Evolutionary conservation across 371 early-diverging fungal genomes (phyloP), one percentile per base, ranked within the genome.

Genomic region (Batkoa obscura): DNA sequence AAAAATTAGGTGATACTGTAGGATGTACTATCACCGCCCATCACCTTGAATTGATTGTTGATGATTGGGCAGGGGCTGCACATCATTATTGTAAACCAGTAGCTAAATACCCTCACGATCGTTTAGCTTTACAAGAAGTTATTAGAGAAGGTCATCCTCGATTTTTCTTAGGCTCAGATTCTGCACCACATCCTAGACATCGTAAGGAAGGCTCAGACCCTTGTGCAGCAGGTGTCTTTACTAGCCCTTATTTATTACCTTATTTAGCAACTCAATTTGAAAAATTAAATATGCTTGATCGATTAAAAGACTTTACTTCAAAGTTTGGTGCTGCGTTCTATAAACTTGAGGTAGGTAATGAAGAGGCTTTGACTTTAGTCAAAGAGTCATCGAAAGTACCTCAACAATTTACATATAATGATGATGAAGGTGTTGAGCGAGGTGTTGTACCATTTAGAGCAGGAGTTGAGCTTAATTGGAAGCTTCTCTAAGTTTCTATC

Each of bases 31-130:
- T 97, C 65, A 97, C 96, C 2, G 83, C 90, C 0, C 97, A 97
- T 68, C 95, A 97, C 61, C 67, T 97, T 58, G 72, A 81, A 51
- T 68, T 97, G 9, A 75, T 84, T 38, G 87, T 94, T 1, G 94
- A 97, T 65, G 94, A 94, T 69, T 95, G 95, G 95, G 94, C 93
- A 23, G 91, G 91, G 10, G 79, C 89, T 60, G 81, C 84, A 56
- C 95, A 95, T 66, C 81, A 90, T 68, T 97, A 87, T 66, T 97
- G 97, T 76, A 97, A 97, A 68, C 97, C 97, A 33, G 95, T 97
- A 13, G 95, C 97, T 38, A 97, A 97, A 68, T 92, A 67, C 63
- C 93, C 93, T 10, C 79, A 80, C 58, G 97, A 97, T 64, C 80
- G 95, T 17, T 75, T 77, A 5, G 97, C 97, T 1, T 74, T 97